Conservation (phyloP, 2,329 filamentous ascomycete genomes). For the Fusarium mangiferae region DNA sequence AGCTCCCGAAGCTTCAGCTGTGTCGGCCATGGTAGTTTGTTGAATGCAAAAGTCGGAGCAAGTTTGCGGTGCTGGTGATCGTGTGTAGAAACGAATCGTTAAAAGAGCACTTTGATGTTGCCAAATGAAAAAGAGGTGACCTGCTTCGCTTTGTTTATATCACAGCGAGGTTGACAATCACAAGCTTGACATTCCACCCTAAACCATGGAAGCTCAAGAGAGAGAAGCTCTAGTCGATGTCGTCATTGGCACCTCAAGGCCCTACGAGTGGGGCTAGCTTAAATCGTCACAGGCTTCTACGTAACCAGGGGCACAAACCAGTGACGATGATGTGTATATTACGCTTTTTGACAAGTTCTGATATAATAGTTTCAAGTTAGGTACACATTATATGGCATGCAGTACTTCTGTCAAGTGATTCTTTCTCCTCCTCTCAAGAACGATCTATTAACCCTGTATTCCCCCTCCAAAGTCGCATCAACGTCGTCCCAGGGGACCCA, state of each 20-base stretch:
- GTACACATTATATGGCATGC: not conserved
- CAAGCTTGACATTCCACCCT: constrained; percentile 34
- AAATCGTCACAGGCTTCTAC: constrained; percentile 9
- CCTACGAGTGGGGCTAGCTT: constrained; percentile 23
- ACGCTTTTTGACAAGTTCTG: constrained; percentile 9
- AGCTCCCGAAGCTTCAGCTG: constrained; percentile 36
- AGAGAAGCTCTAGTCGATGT: constrained; percentile 34
- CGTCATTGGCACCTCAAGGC: constrained; percentile 29
- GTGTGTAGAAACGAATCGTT: not conserved
- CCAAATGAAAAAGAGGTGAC: not conserved
- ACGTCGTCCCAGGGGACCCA: constrained; percentile 31
- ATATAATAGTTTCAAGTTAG: constrained; percentile 6
- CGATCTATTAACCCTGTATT: not conserved
- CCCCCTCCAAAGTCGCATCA: not conserved
- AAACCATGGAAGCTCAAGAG: constrained; percentile 23
- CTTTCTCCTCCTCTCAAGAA: too few relatives aligned
- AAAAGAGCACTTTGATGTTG: not conserved
- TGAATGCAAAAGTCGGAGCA: not conserved
- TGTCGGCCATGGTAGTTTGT: constrained; percentile 40
- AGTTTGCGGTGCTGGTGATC: not conserved
- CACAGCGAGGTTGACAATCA: constrained; percentile 9
- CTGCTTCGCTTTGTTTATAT: constrained; percentile 17
- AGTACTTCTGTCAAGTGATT: not conserved
- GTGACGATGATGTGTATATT: constrained; percentile 19
- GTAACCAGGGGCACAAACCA: not conserved